Conservation (phyloP, 768 basidiomycete species). For the Agrocybe pediades region DNA sequence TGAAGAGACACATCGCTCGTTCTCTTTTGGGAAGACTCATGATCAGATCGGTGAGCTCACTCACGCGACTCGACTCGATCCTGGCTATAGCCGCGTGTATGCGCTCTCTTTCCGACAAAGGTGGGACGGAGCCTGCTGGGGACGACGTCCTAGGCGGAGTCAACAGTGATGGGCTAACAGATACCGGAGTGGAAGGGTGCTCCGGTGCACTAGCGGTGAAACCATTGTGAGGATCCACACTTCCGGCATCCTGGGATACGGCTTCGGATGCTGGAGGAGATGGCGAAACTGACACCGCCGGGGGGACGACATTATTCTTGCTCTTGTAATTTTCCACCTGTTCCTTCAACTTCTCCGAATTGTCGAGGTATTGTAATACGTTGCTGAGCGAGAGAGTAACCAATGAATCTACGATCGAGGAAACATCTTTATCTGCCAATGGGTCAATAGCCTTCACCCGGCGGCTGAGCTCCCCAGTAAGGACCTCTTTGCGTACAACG, state of each 20-base stretch:
- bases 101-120: constrained; percentile 72
- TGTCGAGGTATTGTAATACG: constrained; percentile 75
- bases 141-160: constrained; percentile 86
- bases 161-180: constrained; percentile 71
- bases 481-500: constrained; percentile 84
- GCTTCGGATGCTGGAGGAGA: constrained; percentile 40
- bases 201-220: constrained; percentile 90
- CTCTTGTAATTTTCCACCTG: constrained; percentile 52
- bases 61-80: constrained; percentile 60
- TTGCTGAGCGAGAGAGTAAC: constrained; percentile 73
- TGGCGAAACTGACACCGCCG: constrained; percentile 46
- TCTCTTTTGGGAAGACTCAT: constrained; percentile 90
- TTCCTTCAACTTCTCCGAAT: constrained; percentile 62
- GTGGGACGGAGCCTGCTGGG: constrained; percentile 64
- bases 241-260: constrained; percentile 66
- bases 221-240: constrained; percentile 58
- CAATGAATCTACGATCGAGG: constrained; percentile 71
- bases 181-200: constrained; percentile 85
- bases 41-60: constrained; percentile 73
- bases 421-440: constrained; percentile 58
- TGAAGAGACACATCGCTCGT: constrained; percentile 90
- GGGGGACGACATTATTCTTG: constrained; percentile 24
- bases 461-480: constrained; percentile 80
- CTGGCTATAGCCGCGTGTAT: constrained; percentile 66
- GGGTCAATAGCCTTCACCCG: constrained; percentile 61